A percentile compares a stretch with the other conserved stretches of the same genome.
phyloP scores from a whole-genome alignment of 345 rosid species.

The Triadica sebifera region DNA sequence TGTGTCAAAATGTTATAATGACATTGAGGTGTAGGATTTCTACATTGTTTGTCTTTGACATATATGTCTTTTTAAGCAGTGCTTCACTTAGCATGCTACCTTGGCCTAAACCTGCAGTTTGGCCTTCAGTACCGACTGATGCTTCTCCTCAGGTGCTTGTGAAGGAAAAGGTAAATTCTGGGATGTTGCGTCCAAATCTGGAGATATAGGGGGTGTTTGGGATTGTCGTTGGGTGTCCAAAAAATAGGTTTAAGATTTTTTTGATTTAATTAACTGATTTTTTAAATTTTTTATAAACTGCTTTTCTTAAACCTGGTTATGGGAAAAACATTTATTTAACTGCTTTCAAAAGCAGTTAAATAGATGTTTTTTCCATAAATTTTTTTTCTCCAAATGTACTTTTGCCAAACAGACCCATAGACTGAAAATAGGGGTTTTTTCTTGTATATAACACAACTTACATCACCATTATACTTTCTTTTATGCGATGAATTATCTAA shows the following conservation, averaged over 20 bases:
- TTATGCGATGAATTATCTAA: neutral
- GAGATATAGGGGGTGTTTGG: too few species aligned
- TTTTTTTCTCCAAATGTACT: too few species aligned
- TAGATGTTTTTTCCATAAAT: too few species aligned
- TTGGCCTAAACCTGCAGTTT: slow-evolving; percentile 94
- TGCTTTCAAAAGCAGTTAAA: too few species aligned
- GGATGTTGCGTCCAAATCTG: neutral
- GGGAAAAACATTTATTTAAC: too few species aligned
- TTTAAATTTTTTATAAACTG: too few species aligned
- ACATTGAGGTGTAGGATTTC: neutral
- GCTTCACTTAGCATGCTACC: slow-evolving; percentile 98
- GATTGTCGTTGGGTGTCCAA: too few species aligned
- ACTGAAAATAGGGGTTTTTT: neutral
- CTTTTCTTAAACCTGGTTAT: too few species aligned
- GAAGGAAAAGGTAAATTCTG: slow-evolving; percentile 83
- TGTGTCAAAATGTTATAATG: neutral
- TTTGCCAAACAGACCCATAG: too few species aligned
- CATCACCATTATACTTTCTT: neutral
- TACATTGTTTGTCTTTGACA: neutral
- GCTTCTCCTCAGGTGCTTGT: slow-evolving; percentile 78
- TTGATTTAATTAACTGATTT: too few species aligned
- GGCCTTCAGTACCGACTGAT: slow-evolving; percentile 89
- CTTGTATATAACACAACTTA: neutral
- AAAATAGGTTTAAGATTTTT: too few species aligned
- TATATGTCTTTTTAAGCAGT: slow-evolving; percentile 47